Evolutionary conservation across 2,329 filamentous ascomycete species (phyloP), one percentile per base, ranked within the genome.

Genomic region (Magnaporthiopsis poae): DNA sequence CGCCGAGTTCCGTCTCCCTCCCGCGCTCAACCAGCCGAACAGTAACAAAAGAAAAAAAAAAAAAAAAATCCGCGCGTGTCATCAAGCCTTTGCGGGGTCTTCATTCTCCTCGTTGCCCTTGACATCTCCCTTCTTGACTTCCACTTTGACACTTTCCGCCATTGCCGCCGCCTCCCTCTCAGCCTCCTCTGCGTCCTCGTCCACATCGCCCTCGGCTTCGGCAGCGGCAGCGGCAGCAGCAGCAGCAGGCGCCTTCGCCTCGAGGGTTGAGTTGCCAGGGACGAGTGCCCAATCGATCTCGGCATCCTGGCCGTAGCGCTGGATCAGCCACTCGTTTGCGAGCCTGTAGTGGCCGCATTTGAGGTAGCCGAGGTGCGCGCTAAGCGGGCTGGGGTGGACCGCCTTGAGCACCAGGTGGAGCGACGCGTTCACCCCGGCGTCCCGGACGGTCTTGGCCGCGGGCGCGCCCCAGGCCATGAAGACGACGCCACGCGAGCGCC

Each of bases 401-500:
- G 88, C 90, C 78, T 90, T 88, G 70, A 99, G 81, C 56, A 99
- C 91, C 62, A 91, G 82, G 79, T 99, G 94, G 72, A 84, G 88
- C 70, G 85, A 82, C 64, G 78, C 80, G 73, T 95, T 89, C 65
- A 98, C 83, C 71, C 87, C 89, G 60, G 83, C 27, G 27, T 27
- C 27, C 27, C 27, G 79, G 29, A 96, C 91, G 66, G 93, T 82
- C 79, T 91, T 90, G 66, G 88, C 90, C 0, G 95, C 95, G 1
- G 92, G 91, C 7, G 82, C 87, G 21, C 95, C 95, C 95, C 95
- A 99, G 0, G 94, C 94, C 77, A 99, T 80, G 75, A 97, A 99
- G 5, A 97, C 95, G 1, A 99, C 94, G 1, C 95, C 95, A 35
- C 84, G 82, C 0, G 85, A 88, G 61, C 92, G 85, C 71, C 90